Evolutionary conservation across 495 filamentous ascomycete genomes (phyloP).

Genomic region (Poronia punctata): DNA sequence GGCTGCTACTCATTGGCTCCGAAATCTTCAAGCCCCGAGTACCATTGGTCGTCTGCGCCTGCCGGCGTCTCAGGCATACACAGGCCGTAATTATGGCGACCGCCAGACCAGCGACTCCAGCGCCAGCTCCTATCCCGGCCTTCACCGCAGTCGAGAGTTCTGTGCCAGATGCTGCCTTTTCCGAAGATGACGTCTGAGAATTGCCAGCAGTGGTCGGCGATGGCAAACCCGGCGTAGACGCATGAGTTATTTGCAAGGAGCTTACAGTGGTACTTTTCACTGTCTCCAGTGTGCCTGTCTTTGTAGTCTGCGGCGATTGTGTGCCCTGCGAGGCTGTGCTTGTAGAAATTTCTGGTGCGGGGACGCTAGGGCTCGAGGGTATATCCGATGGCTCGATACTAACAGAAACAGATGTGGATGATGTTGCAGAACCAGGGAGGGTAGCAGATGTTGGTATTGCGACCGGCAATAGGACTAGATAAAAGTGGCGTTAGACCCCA

Average conservation of each 20-base stretch:
- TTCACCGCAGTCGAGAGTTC: slow-evolving; percentile 29
- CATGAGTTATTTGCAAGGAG: slow-evolving; percentile 2
- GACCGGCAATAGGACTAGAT: slow-evolving; percentile 2
- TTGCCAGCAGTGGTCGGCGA: slow-evolving; percentile 4
- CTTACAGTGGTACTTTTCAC: background rate
- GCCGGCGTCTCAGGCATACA: slow-evolving; percentile 26
- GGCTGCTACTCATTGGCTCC: slow-evolving; percentile 33
- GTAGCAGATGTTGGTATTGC: slow-evolving; percentile 3
- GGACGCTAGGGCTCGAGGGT: slow-evolving; percentile 5
- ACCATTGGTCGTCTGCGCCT: slow-evolving; percentile 16
- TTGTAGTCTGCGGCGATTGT: slow-evolving; percentile 1
- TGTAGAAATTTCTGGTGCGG: slow-evolving; percentile 1
- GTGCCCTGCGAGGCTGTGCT: slow-evolving; percentile 4
- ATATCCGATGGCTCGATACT: too few relatives aligned
- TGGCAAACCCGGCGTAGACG: slow-evolving; percentile 8
- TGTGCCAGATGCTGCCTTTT: slow-evolving; percentile 1
- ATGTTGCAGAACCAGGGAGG: background rate
- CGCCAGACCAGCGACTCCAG: slow-evolving; percentile 26
- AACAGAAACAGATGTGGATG: slow-evolving; percentile 3
- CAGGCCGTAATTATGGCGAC: slow-evolving; percentile 21
- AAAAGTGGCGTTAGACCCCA: too few relatives aligned
- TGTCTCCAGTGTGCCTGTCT: slow-evolving; percentile 6
- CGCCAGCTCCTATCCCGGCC: slow-evolving; percentile 39
- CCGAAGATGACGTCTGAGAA: background rate
- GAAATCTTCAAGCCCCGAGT: slow-evolving; percentile 32